These are phyloP conservation scores for Plasmopara muralis DNA, from an alignment of 352 stramenopile species.

Conservation along the genomic window DNA sequence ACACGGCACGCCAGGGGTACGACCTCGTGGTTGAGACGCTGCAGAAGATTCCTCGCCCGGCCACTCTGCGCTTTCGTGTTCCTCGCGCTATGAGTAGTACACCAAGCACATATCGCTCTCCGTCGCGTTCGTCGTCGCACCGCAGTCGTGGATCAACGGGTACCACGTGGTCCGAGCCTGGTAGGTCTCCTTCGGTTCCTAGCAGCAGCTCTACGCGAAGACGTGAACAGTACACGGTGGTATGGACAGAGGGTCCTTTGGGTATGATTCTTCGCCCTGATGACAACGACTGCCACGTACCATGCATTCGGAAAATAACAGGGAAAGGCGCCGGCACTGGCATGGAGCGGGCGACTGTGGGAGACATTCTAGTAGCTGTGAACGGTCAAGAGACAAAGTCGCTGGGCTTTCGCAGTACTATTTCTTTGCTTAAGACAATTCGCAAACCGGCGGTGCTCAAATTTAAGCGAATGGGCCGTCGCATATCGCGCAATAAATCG, in stretches of 20 bases:
- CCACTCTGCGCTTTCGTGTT: constrained; percentile 77
- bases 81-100: constrained; percentile 38
- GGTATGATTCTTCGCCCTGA: constrained; percentile 84
- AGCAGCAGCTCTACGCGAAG: constrained; percentile 23
- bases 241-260: constrained; percentile 78
- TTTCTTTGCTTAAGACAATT: constrained; percentile 81
- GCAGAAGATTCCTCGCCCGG: constrained; percentile 75
- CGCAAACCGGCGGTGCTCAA: constrained; percentile 82
- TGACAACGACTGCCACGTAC: constrained; percentile 81
- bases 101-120: constrained; percentile 21
- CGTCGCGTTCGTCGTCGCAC: constrained; percentile 25
- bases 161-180: constrained; percentile 37
- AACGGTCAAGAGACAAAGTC: constrained; percentile 83
- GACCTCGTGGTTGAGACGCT: constrained; percentile 76
- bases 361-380: constrained; percentile 75
- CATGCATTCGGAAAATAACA: constrained; percentile 83
- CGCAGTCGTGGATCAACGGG: constrained; percentile 35
- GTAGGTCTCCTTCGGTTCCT: constrained; percentile 20
- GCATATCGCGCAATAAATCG: constrained; percentile 52
- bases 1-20: constrained; percentile 82
- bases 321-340: constrained; percentile 77
- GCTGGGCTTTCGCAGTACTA: constrained; percentile 77
- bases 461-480: constrained; percentile 82
- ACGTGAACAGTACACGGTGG: constrained; percentile 81
- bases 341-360: constrained; percentile 74